A percentile compares a stretch with the other conserved stretches of the same genome.
phyloP scores from a whole-genome alignment of 768 basidiomycete species.

The Hortiboletus campestris region DNA sequence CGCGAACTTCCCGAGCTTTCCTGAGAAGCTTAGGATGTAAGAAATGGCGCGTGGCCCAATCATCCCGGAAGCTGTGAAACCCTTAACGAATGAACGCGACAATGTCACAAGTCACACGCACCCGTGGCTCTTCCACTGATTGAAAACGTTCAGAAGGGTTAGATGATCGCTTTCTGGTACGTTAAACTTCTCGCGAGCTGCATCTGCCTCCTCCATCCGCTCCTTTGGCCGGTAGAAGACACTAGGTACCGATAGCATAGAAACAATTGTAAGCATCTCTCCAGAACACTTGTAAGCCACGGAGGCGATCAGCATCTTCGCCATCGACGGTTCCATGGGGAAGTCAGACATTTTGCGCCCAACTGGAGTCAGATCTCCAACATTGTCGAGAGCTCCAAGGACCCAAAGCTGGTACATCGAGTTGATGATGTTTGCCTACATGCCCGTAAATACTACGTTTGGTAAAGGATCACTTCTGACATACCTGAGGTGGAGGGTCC shows the following conservation, averaged over 20 bases:
- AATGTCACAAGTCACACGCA: slow-evolving; percentile 36
- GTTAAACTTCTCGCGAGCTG: slow-evolving; percentile 96
- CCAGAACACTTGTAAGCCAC: slow-evolving; percentile 91
- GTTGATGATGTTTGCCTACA: slow-evolving; percentile 91
- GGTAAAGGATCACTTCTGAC: background rate
- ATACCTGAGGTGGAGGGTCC: slow-evolving; percentile 99
- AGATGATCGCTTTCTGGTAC: slow-evolving; percentile 98
- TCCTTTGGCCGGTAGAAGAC: slow-evolving; percentile 98
- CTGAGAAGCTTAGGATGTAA: slow-evolving; percentile 93
- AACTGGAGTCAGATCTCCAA: slow-evolving; percentile 89
- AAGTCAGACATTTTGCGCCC: slow-evolving; percentile 99
- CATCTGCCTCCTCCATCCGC: slow-evolving; percentile 96
- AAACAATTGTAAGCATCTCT: slow-evolving; percentile 98
- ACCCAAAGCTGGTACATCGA: slow-evolving; percentile 99
- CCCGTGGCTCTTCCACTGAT: slow-evolving; percentile 97
- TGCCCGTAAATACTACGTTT: background rate
- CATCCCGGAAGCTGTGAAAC: slow-evolving; percentile 73
- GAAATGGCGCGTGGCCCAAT: slow-evolving; percentile 95
- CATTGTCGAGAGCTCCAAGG: slow-evolving; percentile 93
- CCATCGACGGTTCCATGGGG: slow-evolving; percentile 99
- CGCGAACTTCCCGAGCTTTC: slow-evolving; percentile 93
- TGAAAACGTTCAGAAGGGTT: slow-evolving; percentile 93
- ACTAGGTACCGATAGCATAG: slow-evolving; percentile 97
- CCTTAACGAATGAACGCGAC: slow-evolving; percentile 3
- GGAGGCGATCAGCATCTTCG: slow-evolving; percentile 91